Conservation (phyloP, 306 rosid genomes). For the Dryas octopetala region DNA sequence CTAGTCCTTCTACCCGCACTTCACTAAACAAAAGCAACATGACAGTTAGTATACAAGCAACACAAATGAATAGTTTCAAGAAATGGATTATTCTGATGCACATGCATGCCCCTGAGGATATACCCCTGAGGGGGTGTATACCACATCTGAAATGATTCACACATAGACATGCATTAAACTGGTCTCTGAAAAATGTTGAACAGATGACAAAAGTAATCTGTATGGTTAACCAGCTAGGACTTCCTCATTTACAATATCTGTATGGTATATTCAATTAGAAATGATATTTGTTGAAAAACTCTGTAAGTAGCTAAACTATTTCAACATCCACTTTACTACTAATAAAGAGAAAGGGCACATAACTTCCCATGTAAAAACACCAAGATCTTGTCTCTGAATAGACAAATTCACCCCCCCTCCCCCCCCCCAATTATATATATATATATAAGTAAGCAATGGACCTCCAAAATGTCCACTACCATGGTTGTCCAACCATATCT, state of each 20-base stretch:
- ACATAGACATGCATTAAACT: not conserved
- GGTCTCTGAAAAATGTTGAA: not conserved
- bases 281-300: not conserved
- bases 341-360: not conserved
- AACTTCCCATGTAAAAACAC: not conserved
- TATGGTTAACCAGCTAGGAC: not conserved
- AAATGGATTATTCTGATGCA: not conserved
- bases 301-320: not conserved
- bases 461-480: not conserved
- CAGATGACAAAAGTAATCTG: not conserved
- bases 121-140: not conserved
- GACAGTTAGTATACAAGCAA: not conserved
- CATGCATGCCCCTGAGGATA: not conserved
- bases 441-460: not conserved
- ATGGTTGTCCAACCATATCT: not conserved
- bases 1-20: constrained; percentile 82
- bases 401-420: not conserved
- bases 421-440: not conserved
- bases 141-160: not conserved
- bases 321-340: not conserved
- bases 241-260: not conserved
- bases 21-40: constrained; percentile 42
- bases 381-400: not conserved
- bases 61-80: not conserved
- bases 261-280: not conserved